phyloP scores from a whole-genome alignment of 148 eudicot species.

The Diospyros kaki region DNA sequence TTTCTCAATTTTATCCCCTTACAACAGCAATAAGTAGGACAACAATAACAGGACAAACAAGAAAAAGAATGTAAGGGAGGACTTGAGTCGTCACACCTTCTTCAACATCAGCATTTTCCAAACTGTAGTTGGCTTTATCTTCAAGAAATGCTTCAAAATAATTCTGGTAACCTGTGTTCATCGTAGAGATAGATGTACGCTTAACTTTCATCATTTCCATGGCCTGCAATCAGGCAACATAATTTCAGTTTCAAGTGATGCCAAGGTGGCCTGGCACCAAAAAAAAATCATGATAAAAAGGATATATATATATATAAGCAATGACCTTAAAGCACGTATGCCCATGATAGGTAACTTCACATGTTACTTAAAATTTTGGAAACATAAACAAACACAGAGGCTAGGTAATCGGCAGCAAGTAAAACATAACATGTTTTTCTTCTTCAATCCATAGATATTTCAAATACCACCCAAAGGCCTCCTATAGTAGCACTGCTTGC shows the following conservation, averaged over 20 bases:
- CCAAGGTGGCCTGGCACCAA: not conserved
- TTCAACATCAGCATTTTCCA: slow-evolving; percentile 32
- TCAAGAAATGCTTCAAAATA: slow-evolving; percentile 77
- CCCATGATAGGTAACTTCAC: not conserved
- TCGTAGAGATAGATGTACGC: slow-evolving; percentile 29
- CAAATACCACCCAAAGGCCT: too few relatives aligned
- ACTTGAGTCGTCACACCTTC: slow-evolving; percentile 45
- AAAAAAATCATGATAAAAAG: not conserved
- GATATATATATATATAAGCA: not conserved
- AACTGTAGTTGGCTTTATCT: slow-evolving; percentile 35
- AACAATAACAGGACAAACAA: slow-evolving; percentile 60
- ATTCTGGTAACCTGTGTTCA: slow-evolving; percentile 56
- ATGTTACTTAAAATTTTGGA: not conserved
- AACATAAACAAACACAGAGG: not conserved
- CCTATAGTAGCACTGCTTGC: too few relatives aligned
- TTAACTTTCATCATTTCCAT: slow-evolving; percentile 83
- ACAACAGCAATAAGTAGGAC: slow-evolving; percentile 52
- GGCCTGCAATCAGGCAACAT: slow-evolving; percentile 52
- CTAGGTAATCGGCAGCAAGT: not conserved
- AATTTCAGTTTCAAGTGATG: not conserved
- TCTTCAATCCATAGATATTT: not conserved
- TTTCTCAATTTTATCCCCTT: slow-evolving; percentile 28
- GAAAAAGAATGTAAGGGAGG: slow-evolving; percentile 57
- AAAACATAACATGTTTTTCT: not conserved
- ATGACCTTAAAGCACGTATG: not conserved